A percentile compares a stretch with the other conserved stretches of the same genome.
These are phyloP conservation scores for Melampsora larici-populina DNA, from an alignment of 1,284 basidiomycete genomes.

Conservation along the genomic window DNA sequence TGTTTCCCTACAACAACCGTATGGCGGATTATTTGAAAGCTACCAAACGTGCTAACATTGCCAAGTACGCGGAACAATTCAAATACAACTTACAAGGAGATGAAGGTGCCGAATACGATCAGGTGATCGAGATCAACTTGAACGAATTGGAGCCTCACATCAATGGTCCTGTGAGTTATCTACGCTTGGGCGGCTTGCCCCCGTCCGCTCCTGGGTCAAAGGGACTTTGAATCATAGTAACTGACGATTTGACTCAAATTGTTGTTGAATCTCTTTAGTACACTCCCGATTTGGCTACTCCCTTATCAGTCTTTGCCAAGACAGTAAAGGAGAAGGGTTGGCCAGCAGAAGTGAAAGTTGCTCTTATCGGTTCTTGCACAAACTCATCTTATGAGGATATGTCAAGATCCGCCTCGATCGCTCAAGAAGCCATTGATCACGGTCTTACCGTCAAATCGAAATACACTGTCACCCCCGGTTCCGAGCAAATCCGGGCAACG, in stretches of 20 bases:
- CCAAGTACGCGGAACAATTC: constrained; percentile 84
- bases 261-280: constrained; percentile 67
- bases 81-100: constrained; percentile 89
- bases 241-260: no score
- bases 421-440: constrained; percentile 77
- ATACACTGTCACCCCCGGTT: constrained; percentile 97
- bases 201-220: background rate
- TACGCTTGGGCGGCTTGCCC: background rate
- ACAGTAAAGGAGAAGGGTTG: constrained; percentile 94
- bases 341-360: constrained; percentile 95
- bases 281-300: constrained; percentile 64
- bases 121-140: constrained; percentile 90
- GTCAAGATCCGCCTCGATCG: constrained; percentile 93
- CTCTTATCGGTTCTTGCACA: constrained; percentile 97
- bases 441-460: constrained; percentile 85
- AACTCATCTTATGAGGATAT: constrained; percentile 99
- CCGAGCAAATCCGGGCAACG: constrained; percentile 96
- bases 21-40: constrained; percentile 91
- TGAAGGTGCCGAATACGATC: constrained; percentile 86
- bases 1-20: constrained; percentile 97
- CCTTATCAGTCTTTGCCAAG: constrained; percentile 84
- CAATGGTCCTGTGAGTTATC: constrained; percentile 71
- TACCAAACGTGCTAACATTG: constrained; percentile 84
- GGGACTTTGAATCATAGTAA: no score
- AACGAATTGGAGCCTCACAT: constrained; percentile 97